A percentile compares a stretch with the other conserved stretches of the same genome.
phyloP scores from a whole-genome alignment of 208 protist species.

The Trypanosoma lewisi region DNA sequence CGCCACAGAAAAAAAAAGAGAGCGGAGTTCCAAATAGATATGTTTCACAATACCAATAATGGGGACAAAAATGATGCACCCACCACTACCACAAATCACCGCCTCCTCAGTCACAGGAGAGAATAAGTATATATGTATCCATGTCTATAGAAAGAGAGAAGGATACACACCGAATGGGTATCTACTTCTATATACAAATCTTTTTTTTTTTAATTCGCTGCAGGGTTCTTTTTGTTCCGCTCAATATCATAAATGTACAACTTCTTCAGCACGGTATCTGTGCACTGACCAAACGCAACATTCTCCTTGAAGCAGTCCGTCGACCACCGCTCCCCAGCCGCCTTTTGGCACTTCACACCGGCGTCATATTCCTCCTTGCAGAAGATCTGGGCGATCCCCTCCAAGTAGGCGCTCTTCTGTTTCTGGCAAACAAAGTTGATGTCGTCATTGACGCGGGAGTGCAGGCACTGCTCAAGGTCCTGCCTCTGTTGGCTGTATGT shows the following conservation, averaged over 20 bases:
- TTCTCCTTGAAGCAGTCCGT: constrained; percentile 85
- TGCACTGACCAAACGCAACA: constrained; percentile 81
- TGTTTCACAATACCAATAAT: not conserved
- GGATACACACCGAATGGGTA: too few relatives aligned
- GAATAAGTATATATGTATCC: not conserved
- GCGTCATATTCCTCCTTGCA: constrained; percentile 75
- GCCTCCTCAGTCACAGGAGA: not conserved
- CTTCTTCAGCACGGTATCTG: constrained; percentile 72
- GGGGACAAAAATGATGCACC: not conserved
- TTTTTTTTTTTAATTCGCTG: constrained; percentile 45
- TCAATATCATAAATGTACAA: constrained; percentile 87
- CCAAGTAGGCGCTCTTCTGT: constrained; percentile 72
- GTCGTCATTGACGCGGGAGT: constrained; percentile 80
- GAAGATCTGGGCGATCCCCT: constrained; percentile 70
- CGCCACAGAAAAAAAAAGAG: constrained; percentile 6
- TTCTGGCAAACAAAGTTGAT: constrained; percentile 86
- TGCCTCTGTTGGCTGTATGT: constrained; percentile 56
- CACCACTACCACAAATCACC: not conserved
- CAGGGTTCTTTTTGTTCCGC: constrained; percentile 75
- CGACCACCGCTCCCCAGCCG: constrained; percentile 69
- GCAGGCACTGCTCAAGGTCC: constrained; percentile 66
- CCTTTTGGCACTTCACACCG: constrained; percentile 70
- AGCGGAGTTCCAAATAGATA: not conserved
- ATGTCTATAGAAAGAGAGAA: too few relatives aligned
- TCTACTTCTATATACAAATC: not conserved